Conservation (phyloP, 2,329 filamentous ascomycete species). For the Aotearoamyces nothofagi region DNA sequence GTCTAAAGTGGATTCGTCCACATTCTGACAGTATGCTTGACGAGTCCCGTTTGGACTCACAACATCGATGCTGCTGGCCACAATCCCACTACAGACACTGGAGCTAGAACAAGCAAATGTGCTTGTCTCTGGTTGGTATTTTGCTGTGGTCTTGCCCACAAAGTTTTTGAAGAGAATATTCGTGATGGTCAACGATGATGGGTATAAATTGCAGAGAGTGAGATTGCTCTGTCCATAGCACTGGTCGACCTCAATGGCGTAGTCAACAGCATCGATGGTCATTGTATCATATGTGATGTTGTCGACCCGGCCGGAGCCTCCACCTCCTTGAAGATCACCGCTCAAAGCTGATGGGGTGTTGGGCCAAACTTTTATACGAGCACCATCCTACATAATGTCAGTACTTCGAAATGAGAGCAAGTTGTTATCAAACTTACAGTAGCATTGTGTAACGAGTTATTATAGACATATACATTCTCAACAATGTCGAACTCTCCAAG, state of each 20-base stretch:
- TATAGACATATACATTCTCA: conserved; percentile 51
- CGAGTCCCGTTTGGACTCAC: conserved; percentile 29
- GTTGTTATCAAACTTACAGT: conserved; percentile 20
- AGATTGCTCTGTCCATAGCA: conserved; percentile 48
- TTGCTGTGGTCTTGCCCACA: conserved; percentile 32
- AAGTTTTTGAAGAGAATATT: conserved; percentile 42
- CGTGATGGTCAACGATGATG: conserved; percentile 37
- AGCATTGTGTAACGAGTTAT: conserved; percentile 41
- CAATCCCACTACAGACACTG: conserved; percentile 33
- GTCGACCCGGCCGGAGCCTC: conserved; percentile 41
- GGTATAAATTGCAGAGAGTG: conserved; percentile 43
- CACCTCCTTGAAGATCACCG: conserved; percentile 49
- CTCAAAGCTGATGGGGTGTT: conserved; percentile 31
- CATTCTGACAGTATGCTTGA: conserved; percentile 28
- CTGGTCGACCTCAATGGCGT: conserved; percentile 48
- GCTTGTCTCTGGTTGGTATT: conserved; percentile 27
- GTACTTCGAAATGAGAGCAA: too few relatives aligned
- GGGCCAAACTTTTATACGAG: conserved; percentile 63
- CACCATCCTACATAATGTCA: conserved; percentile 37
- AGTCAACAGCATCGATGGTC: conserved; percentile 44
- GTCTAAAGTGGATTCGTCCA: conserved; percentile 20
- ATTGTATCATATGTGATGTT: conserved; percentile 56
- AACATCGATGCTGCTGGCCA: conserved; percentile 28
- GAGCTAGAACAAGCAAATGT: conserved; percentile 31
- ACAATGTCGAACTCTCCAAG: conserved; percentile 45